phyloP scores from a whole-genome alignment of 129 eudicot species.

The Apium graveolens region DNA sequence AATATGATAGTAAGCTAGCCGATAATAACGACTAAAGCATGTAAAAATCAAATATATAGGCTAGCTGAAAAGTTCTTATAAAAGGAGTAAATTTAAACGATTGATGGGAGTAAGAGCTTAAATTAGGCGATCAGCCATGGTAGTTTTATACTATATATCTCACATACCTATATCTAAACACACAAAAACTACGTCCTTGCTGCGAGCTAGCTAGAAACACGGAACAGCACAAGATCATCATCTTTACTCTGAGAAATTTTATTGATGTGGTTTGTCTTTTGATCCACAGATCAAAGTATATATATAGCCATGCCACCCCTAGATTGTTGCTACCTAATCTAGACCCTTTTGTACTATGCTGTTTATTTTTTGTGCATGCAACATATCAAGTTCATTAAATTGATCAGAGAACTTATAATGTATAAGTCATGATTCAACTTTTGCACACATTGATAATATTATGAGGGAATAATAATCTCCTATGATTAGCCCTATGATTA shows the following conservation, averaged over 20 bases:
- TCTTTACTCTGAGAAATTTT: neutral
- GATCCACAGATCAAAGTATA: neutral
- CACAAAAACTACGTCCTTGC: neutral
- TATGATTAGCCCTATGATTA: neutral
- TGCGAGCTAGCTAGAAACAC: neutral
- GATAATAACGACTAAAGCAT: neutral
- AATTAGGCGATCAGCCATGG: neutral
- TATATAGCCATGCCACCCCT: neutral
- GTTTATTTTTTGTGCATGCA: neutral
- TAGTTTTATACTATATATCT: neutral
- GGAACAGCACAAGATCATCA: neutral
- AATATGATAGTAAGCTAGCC: neutral
- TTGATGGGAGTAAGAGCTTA: conserved; percentile 10
- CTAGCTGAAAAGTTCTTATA: neutral
- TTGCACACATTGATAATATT: neutral
- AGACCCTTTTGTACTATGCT: neutral
- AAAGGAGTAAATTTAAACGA: neutral
- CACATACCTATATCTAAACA: neutral
- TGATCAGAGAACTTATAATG: neutral
- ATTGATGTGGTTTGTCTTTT: neutral
- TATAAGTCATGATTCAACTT: neutral
- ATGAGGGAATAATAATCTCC: neutral
- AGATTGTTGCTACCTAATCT: neutral
- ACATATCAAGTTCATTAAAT: neutral
- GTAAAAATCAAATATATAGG: neutral